A percentile compares a stretch with the other conserved stretches of the same genome.
Evolutionary conservation across 2,329 filamentous ascomycete genomes (phyloP).

Genomic region (Fusarium clavum): DNA sequence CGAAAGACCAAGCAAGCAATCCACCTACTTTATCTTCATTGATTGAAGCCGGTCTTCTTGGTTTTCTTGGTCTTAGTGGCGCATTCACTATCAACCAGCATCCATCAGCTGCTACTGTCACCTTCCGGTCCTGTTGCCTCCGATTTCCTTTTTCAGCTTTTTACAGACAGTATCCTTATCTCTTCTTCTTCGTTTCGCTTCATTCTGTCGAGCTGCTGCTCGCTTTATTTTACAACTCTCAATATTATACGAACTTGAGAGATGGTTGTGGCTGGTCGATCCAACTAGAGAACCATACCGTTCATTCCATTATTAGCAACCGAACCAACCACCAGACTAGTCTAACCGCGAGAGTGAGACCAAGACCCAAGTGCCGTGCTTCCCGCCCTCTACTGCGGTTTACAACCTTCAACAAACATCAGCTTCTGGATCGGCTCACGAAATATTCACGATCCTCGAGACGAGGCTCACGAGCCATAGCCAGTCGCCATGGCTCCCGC

Average conservation of each 20-base stretch:
- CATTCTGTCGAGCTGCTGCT: constrained; percentile 29
- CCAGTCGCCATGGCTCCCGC: constrained; percentile 61
- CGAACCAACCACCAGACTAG: constrained; percentile 30
- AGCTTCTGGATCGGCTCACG: constrained; percentile 30
- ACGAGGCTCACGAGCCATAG: constrained; percentile 34
- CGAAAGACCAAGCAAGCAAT: constrained; percentile 6
- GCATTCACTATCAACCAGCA: constrained; percentile 33
- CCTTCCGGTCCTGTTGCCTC: constrained; percentile 21
- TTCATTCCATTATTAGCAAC: constrained; percentile 36
- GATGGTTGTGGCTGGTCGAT: constrained; percentile 40
- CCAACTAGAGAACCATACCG: constrained; percentile 25
- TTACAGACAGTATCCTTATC: background rate
- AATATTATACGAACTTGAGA: constrained; percentile 36
- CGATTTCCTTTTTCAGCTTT: constrained; percentile 18
- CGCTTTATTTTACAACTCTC: constrained; percentile 10
- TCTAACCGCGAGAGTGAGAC: constrained; percentile 32
- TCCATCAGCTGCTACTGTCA: constrained; percentile 33
- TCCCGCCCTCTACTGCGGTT: constrained; percentile 15
- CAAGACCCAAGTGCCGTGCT: constrained; percentile 16
- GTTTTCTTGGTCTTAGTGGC: constrained; percentile 39
- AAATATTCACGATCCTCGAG: constrained; percentile 50
- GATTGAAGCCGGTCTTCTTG: constrained; percentile 43
- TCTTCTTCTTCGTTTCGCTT: background rate
- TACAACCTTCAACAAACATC: constrained; percentile 19
- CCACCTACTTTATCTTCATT: constrained; percentile 9